phyloP scores from a whole-genome alignment of 306 rosid species.

The Sesbania bispinosa region DNA sequence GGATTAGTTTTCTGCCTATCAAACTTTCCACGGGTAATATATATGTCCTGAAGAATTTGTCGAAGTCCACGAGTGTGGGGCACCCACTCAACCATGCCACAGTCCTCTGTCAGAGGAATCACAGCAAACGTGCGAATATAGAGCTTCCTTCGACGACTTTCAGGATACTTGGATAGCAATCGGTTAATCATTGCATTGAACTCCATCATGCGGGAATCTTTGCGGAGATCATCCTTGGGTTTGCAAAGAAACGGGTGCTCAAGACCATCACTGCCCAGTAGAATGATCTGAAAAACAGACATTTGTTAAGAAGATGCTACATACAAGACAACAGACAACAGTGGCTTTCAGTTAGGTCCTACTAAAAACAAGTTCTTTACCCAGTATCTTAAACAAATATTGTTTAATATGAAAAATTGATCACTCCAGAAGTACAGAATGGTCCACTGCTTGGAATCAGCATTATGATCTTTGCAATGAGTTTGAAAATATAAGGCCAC shows the following conservation, averaged over 20 bases:
- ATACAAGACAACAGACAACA: constrained; percentile 1
- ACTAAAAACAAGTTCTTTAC: background rate
- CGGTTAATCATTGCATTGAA: constrained; percentile 93
- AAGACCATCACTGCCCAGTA: constrained; percentile 91
- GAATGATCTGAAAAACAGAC: constrained; percentile 62
- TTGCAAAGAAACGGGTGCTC: constrained; percentile 88
- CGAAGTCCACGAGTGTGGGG: constrained; percentile 93
- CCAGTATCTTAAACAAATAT: background rate
- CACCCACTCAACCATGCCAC: constrained; percentile 99
- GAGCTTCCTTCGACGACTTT: constrained; percentile 89
- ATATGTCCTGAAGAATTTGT: constrained; percentile 89
- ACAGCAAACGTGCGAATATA: constrained; percentile 95
- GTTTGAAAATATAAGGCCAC: background rate
- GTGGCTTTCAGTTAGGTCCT: constrained; percentile 13
- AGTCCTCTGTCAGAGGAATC: constrained; percentile 95
- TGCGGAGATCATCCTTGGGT: constrained; percentile 98
- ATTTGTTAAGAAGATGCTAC: constrained; percentile 21
- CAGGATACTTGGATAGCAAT: constrained; percentile 88
- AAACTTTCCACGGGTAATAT: constrained; percentile 78
- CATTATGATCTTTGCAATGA: background rate
- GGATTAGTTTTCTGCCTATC: constrained; percentile 87
- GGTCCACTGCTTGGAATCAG: background rate
- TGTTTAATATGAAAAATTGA: constrained; percentile 2
- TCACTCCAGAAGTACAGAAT: background rate
- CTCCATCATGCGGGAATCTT: constrained; percentile 99